Evolutionary conservation across 2,329 filamentous ascomycete genomes (phyloP).

Genomic region (Alternaria infectoria): DNA sequence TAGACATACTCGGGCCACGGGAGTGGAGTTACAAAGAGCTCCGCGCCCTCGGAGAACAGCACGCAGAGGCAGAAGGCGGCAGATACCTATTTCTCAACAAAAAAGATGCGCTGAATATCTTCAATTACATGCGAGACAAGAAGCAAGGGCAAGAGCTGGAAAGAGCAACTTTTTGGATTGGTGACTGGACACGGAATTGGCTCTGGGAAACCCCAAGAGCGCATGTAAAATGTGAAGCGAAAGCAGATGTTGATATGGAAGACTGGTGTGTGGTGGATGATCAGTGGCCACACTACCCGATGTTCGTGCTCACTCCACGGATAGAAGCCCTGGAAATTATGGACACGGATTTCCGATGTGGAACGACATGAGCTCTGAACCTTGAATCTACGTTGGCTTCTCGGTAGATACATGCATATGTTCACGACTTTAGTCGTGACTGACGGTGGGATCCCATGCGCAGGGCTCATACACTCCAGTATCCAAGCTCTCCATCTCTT

Average conservation of each 20-base stretch:
- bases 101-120: conserved; percentile 12
- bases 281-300: conserved; percentile 7
- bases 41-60: conserved; percentile 7
- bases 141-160: conserved; percentile 6
- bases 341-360: neutral
- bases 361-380: neutral
- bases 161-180: conserved; percentile 17
- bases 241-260: neutral
- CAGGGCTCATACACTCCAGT: conserved; percentile 64
- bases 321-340: neutral
- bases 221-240: conserved; percentile 12
- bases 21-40: neutral
- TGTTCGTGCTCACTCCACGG: neutral
- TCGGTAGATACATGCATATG: neutral
- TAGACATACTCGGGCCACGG: conserved; percentile 6
- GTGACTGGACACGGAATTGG: conserved; percentile 12
- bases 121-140: conserved; percentile 11
- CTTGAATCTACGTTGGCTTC: neutral
- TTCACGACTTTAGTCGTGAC: conserved; percentile 39
- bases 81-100: conserved; percentile 1
- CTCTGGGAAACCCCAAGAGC: neutral
- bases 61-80: neutral
- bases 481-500: conserved; percentile 64
- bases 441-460: conserved; percentile 63
- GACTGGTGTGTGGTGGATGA: conserved; percentile 2